A percentile compares a stretch with the other conserved stretches of the same genome.
phyloP scores from a whole-genome alignment of 1,284 basidiomycete genomes.

The Cutaneotrichosporon dermatis region DNA sequence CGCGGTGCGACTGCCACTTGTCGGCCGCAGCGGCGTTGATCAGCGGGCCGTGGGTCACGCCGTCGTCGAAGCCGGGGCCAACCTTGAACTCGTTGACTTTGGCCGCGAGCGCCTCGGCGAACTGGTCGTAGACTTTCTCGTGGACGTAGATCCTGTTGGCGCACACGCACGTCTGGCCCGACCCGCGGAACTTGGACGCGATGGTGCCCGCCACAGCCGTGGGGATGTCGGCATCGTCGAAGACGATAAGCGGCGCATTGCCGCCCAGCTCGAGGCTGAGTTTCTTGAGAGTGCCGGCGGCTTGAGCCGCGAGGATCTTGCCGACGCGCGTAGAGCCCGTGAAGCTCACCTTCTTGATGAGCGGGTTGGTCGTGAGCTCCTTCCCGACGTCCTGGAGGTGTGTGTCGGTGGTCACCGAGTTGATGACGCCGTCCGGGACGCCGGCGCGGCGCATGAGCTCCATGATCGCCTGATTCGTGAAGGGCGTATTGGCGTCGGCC shows the following conservation, averaged over 20 bases:
- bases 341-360: conserved; percentile 74
- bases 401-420: conserved; percentile 66
- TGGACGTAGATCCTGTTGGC: conserved; percentile 47
- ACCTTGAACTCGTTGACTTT: conserved; percentile 82
- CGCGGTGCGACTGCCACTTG: conserved; percentile 83
- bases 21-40: conserved; percentile 80
- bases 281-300: conserved; percentile 85
- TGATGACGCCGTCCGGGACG: conserved; percentile 90
- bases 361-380: conserved; percentile 44
- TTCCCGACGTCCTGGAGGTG: conserved; percentile 43
- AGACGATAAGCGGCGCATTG: conserved; percentile 58
- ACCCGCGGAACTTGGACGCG: conserved; percentile 83
- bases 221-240: conserved; percentile 92
- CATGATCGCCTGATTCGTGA: conserved; percentile 72
- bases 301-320: conserved; percentile 79
- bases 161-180: conserved; percentile 73
- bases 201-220: conserved; percentile 89
- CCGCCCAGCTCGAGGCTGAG: conserved; percentile 65
- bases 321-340: conserved; percentile 87
- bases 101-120: conserved; percentile 39
- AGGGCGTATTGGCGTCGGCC: conserved; percentile 92
- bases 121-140: conserved; percentile 47
- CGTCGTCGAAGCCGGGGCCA: conserved; percentile 79
- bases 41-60: conserved; percentile 85
- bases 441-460: conserved; percentile 79